Evolutionary conservation across 2,329 filamentous ascomycete genomes (phyloP), one percentile per base, ranked within the genome.

Genomic region (Fusarium devonianum): DNA sequence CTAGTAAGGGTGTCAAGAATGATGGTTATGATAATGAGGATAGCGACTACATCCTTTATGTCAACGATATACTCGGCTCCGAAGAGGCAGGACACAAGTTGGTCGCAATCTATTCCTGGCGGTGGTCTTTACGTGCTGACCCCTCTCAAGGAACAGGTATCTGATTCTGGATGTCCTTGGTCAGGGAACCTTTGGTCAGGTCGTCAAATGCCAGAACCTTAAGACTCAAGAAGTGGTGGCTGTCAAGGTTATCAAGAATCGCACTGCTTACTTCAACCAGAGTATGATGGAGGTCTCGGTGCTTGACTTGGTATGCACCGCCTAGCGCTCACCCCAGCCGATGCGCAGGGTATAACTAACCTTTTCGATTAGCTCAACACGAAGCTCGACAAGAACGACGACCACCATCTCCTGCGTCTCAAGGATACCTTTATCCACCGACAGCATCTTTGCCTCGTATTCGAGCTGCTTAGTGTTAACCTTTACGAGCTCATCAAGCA

Each of bases 201-300:
- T 99, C 22, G 94, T 99, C 53, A 99, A 99, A 73, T 99, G 94
- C 70, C 94, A 99, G 72, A 99, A 99, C 66, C 75, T 99, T 65
- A 97, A 96, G 76, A 97, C 94, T 1, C 92, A 97, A 71, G 94
- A 99, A 74, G 94, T 99, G 28, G 94, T 99, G 33, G 94, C 94
- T 4, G 94, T 99, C 62, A 99, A 99, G 75, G 94, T 99, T 44
- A 94, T 99, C 76, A 99, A 99, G 77, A 99, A 99, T 73, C 87
- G 93, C 66, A 99, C 94, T 2, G 94, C 94, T 26, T 99, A 99
- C 73, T 99, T 99, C 78, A 99, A 99, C 70, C 94, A 99, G 73
- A 97, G 94, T 73, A 99, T 99, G 94, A 99, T 99, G 94, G 94
- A 99, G 71, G 94, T 99, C 22, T 99, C 94, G 2, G 94, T 99